A percentile compares a stretch with the other conserved stretches of the same genome.
Evolutionary conservation across 139 green algal genomes (phyloP).

Genomic region (Coccomyxa sp.): DNA sequence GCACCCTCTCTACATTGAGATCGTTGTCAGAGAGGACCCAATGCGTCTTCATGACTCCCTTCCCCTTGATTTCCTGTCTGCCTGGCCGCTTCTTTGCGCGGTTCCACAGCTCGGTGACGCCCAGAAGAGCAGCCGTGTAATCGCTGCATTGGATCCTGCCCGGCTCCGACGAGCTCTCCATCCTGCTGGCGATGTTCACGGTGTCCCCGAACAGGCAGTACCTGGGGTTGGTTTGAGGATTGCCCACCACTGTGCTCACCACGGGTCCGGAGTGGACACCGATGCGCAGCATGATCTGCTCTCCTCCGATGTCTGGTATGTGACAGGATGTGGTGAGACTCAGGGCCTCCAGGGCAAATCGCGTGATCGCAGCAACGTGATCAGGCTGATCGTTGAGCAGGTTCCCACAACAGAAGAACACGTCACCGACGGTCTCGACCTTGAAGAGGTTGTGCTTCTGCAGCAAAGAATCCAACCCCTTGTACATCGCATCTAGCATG

Average conservation of each 20-base stretch:
- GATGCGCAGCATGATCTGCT: background rate
- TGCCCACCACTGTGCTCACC: conserved; percentile 30
- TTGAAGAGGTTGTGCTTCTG: conserved; percentile 16
- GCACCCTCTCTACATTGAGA: background rate
- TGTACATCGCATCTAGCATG: conserved; percentile 17
- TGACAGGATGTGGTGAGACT: background rate
- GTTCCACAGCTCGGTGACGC: background rate
- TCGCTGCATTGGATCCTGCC: conserved; percentile 1
- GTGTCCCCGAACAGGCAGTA: conserved; percentile 41
- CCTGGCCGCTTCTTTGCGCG: conserved; percentile 4
- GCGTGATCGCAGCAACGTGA: conserved; percentile 16
- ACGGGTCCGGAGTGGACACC: conserved; percentile 25
- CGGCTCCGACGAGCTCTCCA: conserved; percentile 24
- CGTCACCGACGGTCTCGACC: conserved; percentile 19
- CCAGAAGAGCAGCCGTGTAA: conserved; percentile 7
- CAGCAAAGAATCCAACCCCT: conserved; percentile 3
- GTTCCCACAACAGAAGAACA: conserved; percentile 11
- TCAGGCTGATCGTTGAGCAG: conserved; percentile 12
- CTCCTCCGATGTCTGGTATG: background rate
- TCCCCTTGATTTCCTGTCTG: conserved; percentile 17
- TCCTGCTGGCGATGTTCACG: conserved; percentile 32
- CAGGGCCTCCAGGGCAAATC: conserved; percentile 24
- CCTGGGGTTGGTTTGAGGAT: conserved; percentile 20
- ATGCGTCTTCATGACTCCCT: conserved; percentile 20
- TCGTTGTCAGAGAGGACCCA: conserved; percentile 10